Evolutionary conservation across 2,329 filamentous ascomycete species (phyloP).

Genomic region (Phialophora expanda): DNA sequence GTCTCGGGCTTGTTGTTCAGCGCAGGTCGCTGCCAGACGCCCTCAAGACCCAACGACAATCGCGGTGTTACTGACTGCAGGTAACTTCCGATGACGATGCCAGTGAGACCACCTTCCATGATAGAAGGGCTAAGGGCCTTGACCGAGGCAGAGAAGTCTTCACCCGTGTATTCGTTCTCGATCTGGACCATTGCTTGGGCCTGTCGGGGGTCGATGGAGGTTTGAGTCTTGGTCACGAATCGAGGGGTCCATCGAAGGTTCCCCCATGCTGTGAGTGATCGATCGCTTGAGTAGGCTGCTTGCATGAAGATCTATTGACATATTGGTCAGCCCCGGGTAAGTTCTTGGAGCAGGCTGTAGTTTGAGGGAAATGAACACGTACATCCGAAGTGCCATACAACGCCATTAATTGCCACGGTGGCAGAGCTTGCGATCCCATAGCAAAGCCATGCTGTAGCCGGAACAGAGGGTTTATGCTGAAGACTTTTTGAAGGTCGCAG

Average conservation of each 20-base stretch:
- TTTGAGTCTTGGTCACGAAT: slow-evolving; percentile 83
- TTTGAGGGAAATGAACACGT: slow-evolving; percentile 41
- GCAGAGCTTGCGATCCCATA: slow-evolving; percentile 85
- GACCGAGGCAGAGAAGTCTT: slow-evolving; percentile 89
- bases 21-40: slow-evolving; percentile 87
- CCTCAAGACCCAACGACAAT: slow-evolving; percentile 86
- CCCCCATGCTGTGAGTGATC: slow-evolving; percentile 82
- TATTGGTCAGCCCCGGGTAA: slow-evolving; percentile 21
- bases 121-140: slow-evolving; percentile 96
- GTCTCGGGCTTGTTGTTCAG: slow-evolving; percentile 88
- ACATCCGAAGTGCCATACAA: slow-evolving; percentile 94
- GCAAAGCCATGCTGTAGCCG: slow-evolving; percentile 97
- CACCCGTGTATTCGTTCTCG: slow-evolving; percentile 92
- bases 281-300: slow-evolving; percentile 92
- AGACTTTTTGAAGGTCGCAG: slow-evolving; percentile 94
- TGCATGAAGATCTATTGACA: slow-evolving; percentile 81
- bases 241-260: slow-evolving; percentile 87
- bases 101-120: slow-evolving; percentile 88
- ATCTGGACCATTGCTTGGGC: slow-evolving; percentile 87
- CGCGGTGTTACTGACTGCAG: slow-evolving; percentile 88
- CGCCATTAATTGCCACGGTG: slow-evolving; percentile 92
- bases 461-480: slow-evolving; percentile 91
- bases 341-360: slow-evolving; percentile 4
- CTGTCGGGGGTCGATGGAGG: slow-evolving; percentile 78
- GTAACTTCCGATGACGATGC: slow-evolving; percentile 95